Conservation (phyloP, 2,329 filamentous ascomycete genomes). For the Alternaria triticina region DNA sequence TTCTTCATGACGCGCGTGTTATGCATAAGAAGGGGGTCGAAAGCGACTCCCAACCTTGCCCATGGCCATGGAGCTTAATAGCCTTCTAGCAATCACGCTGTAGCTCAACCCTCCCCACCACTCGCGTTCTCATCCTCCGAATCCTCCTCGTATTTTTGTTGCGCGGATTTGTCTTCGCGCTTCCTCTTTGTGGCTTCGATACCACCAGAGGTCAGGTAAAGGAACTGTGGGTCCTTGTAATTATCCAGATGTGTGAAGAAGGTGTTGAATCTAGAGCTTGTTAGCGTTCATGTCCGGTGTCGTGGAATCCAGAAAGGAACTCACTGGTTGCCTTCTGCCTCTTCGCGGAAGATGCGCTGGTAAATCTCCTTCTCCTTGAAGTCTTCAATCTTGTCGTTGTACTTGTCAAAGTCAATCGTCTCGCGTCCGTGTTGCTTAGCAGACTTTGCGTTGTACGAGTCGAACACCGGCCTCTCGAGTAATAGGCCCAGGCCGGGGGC, state of each 20-base stretch:
- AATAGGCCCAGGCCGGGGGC: slow-evolving; percentile 87
- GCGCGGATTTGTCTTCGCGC: slow-evolving; percentile 35
- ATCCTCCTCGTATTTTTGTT: slow-evolving; percentile 39
- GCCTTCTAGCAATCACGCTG: not conserved
- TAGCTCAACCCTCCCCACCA: slow-evolving; percentile 38
- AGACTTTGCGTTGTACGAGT: slow-evolving; percentile 81
- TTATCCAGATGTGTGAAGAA: slow-evolving; percentile 61
- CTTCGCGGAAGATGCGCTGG: slow-evolving; percentile 85
- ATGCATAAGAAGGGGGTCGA: not conserved
- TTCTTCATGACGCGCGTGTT: not conserved
- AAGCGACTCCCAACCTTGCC: not conserved
- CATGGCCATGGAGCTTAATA: not conserved
- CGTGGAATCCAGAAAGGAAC: slow-evolving; percentile 44
- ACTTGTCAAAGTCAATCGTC: slow-evolving; percentile 78
- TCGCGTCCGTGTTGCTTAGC: slow-evolving; percentile 68
- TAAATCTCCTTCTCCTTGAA: slow-evolving; percentile 97
- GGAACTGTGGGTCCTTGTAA: slow-evolving; percentile 56
- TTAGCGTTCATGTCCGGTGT: slow-evolving; percentile 15
- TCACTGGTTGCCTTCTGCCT: slow-evolving; percentile 86
- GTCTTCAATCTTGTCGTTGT: slow-evolving; percentile 77
- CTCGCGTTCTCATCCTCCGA: slow-evolving; percentile 46
- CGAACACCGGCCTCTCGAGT: slow-evolving; percentile 89
- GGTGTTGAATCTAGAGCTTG: slow-evolving; percentile 47
- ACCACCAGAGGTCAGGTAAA: slow-evolving; percentile 59
- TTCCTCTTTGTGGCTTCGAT: slow-evolving; percentile 50